Evolutionary conservation across 83 land plant species (phyloP), one percentile per base, ranked within the genome.

Genomic region (Picea abies): DNA sequence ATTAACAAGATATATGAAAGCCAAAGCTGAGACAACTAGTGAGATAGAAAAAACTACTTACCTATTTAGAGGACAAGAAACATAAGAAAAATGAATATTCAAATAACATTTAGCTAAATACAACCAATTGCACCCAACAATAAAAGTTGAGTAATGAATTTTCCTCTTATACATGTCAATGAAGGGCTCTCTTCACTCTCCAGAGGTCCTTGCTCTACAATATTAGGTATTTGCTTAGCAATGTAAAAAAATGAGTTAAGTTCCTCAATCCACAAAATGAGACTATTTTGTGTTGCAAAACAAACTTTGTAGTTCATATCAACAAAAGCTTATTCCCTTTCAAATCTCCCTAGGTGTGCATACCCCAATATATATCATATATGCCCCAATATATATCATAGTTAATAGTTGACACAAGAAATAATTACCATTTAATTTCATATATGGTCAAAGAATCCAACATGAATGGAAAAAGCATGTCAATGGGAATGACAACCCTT

Each of bases 61-160:
- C n/a, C 78, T 29, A 76, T 41, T 49, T 23, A 32, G 4, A 76
- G 60, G 56, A 5, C 23, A 76, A 52, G 12, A 4, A 47, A 23
- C 32, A 15, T 26, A 47, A 37, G 12, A 4, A 52, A 12, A 77
- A 77, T 5, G 23, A 25, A 4, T 14, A 19, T 49, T 29, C 37
- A 22, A 60, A n/a, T 23, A 58, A 25, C 22, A 52, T 29, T 23
- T 84, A 97, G 98, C 98, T 97, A 98, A 58, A 97, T 93, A 63
- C 93, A 90, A 76, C 96, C 94, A 76, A 97, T 65, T 78, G 94
- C 98, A 86, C 97, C 89, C 67, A 97, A 81, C 78, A 97, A 90
- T 76, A 96, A 83, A 29, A 97, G 79, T 61, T 97, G 99, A 39
- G 96, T 97, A 65, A 96, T 84, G 82, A 97, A 96, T 83, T 97